A percentile compares a stretch with the other conserved stretches of the same genome.
These are phyloP conservation scores for Erysimum pusillum DNA, from an alignment of 441 rosid genomes.

Conservation along the genomic window DNA sequence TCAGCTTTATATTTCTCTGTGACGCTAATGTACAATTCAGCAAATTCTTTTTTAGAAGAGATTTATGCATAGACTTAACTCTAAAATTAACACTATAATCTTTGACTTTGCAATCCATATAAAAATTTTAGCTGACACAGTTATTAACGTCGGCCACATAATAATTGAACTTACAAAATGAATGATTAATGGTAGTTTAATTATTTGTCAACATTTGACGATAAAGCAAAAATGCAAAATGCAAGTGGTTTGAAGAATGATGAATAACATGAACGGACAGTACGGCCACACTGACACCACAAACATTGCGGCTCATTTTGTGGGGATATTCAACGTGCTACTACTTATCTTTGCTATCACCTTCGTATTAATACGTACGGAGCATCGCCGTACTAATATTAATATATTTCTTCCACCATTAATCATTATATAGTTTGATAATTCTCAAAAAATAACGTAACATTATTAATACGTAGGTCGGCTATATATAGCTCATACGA, in stretches of 20 bases:
- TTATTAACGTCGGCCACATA: background rate
- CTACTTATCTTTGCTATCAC: slow-evolving; percentile 23
- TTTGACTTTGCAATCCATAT: background rate
- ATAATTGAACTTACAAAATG: background rate
- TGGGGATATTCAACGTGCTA: slow-evolving; percentile 31
- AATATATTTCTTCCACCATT: slow-evolving; percentile 2
- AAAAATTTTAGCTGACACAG: background rate
- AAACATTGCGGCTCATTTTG: slow-evolving; percentile 40
- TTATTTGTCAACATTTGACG: background rate
- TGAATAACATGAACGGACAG: slow-evolving; percentile 34
- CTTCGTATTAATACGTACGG: slow-evolving; percentile 35
- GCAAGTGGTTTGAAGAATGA: slow-evolving; percentile 23
- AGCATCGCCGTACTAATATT: slow-evolving; percentile 19
- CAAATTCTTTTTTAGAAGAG: background rate
- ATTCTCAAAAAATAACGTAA: background rate
- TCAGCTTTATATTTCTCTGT: background rate
- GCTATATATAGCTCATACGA: slow-evolving; percentile 39
- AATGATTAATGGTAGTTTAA: slow-evolving; percentile 1
- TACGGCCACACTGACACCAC: slow-evolving; percentile 31
- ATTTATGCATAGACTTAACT: background rate
- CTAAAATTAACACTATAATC: background rate
- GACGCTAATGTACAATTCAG: background rate
- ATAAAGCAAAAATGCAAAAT: too few species aligned
- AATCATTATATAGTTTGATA: background rate
- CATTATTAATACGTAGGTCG: slow-evolving; percentile 1